Percentiles rank a stretch among this genome's conserved stretches.
Conservation (phyloP, 768 basidiomycete species). For the Tulasnella sp. region DNA sequence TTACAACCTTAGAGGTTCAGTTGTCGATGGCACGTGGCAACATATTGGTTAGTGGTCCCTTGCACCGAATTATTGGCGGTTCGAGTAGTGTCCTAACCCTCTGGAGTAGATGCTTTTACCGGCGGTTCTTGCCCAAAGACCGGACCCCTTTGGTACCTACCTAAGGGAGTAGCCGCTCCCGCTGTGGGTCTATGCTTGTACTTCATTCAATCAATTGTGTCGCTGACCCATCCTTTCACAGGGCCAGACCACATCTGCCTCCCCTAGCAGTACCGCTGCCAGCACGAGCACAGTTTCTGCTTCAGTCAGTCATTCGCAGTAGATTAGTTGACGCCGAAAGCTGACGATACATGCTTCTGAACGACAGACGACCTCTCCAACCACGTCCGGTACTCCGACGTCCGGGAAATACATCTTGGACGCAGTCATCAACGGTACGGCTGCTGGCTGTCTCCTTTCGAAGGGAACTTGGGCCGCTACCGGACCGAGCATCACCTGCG, state of each 20-base stretch:
- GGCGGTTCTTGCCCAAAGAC: conserved; percentile 39
- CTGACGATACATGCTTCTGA: not conserved
- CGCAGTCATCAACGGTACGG: conserved; percentile 43
- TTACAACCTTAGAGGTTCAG: conserved; percentile 40
- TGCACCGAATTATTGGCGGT: not conserved
- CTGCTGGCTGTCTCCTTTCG: conserved; percentile 46
- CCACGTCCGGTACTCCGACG: not conserved
- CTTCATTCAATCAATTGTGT: not conserved
- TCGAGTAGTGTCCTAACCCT: not conserved
- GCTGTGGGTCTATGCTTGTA: not conserved
- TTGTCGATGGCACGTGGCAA: conserved; percentile 56
- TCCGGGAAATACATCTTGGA: conserved; percentile 24
- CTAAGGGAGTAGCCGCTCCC: conserved; percentile 33
- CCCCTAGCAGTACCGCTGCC: not conserved
- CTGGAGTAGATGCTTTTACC: conserved; percentile 12
- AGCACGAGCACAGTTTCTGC: not conserved
- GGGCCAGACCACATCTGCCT: not conserved
- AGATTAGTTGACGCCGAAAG: not conserved
- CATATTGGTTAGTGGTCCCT: conserved; percentile 40
- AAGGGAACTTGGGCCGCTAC: conserved; percentile 54
- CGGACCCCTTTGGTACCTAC: conserved; percentile 50
- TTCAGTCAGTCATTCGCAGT: not conserved
- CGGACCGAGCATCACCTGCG: conserved; percentile 35
- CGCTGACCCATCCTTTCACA: not conserved
- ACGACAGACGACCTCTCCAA: not conserved